Evolutionary conservation across 2,329 filamentous ascomycete species (phyloP).

Genomic region (Tolypocladium album): DNA sequence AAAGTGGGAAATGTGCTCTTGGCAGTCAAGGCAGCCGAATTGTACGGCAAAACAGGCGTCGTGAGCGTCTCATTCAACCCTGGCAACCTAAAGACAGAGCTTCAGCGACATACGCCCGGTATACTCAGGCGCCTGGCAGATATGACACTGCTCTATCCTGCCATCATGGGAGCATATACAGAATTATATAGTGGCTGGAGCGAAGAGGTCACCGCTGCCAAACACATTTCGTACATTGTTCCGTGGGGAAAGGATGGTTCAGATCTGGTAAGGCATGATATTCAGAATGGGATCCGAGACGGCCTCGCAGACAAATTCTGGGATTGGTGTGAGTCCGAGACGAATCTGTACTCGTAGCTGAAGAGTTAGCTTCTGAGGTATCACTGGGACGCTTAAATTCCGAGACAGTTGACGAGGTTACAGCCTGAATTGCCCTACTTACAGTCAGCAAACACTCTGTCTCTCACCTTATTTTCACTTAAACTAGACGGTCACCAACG

Average conservation of each 20-base stretch:
- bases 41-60: neutral
- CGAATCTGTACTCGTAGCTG: neutral
- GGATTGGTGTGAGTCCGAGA: neutral
- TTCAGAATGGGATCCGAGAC: neutral
- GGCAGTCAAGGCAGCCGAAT: neutral
- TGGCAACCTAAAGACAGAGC: neutral
- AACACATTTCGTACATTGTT: neutral
- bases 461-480: too few relatives aligned
- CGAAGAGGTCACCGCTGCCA: neutral
- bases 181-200: neutral
- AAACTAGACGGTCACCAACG: too few relatives aligned
- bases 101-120: neutral
- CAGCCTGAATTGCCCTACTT: too few relatives aligned
- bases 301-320: neutral
- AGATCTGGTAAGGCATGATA: neutral
- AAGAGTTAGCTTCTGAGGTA: neutral
- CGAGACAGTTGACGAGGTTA: too few relatives aligned
- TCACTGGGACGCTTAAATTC: too few relatives aligned
- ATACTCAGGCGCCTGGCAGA: neutral
- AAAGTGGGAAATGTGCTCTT: neutral
- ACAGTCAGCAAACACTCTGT: too few relatives aligned
- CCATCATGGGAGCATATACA: neutral
- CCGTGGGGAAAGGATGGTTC: neutral
- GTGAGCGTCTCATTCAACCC: neutral
- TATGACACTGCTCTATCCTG: neutral